Percentiles rank a stretch among this genome's conserved stretches.
Evolutionary conservation across 305 asterid species (phyloP).

Genomic region (Fraxinus xanthoxyloides): DNA sequence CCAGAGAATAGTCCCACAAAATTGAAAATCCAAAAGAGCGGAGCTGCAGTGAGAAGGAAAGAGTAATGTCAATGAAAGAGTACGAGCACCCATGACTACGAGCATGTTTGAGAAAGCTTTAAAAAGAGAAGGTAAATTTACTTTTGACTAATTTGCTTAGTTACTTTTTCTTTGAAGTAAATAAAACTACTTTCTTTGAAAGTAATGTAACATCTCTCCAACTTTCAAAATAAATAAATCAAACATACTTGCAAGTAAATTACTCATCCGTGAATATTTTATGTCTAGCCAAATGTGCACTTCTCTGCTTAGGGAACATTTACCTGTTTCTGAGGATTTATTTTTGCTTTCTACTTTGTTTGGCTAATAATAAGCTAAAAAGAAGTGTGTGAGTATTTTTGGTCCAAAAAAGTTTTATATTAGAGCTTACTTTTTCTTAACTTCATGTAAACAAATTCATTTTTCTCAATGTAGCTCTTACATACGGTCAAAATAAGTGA

Average conservation of each 20-base stretch:
- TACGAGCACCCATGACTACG: neutral
- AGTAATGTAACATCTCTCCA: too few relatives aligned
- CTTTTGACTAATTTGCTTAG: neutral
- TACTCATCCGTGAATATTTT: neutral
- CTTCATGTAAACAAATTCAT: too few relatives aligned
- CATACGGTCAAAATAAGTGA: neutral
- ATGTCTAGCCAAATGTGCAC: neutral
- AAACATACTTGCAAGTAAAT: neutral
- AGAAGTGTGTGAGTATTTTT: neutral
- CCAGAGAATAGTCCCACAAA: neutral
- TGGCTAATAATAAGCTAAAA: neutral
- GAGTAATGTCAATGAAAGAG: neutral
- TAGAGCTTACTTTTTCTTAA: neutral
- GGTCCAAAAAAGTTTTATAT: neutral
- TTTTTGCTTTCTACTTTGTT: neutral
- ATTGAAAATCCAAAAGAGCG: neutral
- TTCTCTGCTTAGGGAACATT: neutral
- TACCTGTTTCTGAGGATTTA: neutral
- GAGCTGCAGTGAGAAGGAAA: neutral
- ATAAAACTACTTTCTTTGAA: too few relatives aligned
- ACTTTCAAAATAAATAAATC: too few relatives aligned
- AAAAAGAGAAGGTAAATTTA: too few relatives aligned
- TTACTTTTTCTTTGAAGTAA: too few relatives aligned
- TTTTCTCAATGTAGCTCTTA: neutral
- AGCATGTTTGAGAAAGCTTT: neutral